phyloP scores from a whole-genome alignment of 306 rosid species.

The Cucumis cinereus region DNA sequence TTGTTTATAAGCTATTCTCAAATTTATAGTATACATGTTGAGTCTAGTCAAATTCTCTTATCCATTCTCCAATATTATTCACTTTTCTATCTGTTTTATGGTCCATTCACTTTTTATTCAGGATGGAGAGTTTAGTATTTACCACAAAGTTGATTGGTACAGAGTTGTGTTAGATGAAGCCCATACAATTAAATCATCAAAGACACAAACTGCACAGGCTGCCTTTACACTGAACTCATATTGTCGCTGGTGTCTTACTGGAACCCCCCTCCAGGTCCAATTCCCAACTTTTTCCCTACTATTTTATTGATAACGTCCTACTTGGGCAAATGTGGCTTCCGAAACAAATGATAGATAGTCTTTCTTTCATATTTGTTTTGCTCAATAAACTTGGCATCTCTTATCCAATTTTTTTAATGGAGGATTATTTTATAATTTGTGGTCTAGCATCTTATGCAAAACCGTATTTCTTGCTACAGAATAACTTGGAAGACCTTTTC shows the following conservation, averaged over 20 bases:
- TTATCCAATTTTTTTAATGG: background rate
- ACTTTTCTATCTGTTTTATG: background rate
- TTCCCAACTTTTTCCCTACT: background rate
- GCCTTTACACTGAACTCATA: constrained; percentile 49
- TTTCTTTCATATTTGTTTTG: background rate
- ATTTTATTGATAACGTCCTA: background rate
- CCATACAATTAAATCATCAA: constrained; percentile 58
- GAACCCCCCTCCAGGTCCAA: constrained; percentile 83
- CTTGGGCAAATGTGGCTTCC: background rate
- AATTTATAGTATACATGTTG: background rate
- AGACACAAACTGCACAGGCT: constrained; percentile 49
- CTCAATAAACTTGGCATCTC: background rate
- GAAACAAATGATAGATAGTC: background rate
- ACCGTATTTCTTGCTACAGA: constrained; percentile 31
- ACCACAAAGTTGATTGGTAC: constrained; percentile 58
- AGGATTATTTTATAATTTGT: background rate
- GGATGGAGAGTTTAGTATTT: constrained; percentile 57
- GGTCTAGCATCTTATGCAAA: background rate
- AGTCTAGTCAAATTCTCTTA: background rate
- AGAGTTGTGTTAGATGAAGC: constrained; percentile 97
- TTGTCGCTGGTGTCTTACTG: constrained; percentile 93
- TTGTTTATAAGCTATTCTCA: background rate
- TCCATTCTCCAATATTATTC: background rate
- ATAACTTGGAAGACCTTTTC: constrained; percentile 73
- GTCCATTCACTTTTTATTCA: constrained; percentile 11